Base-by-base conservation (phyloP, 768 basidiomycete species). In the Trichaptum fuscoviolaceum region DNA sequence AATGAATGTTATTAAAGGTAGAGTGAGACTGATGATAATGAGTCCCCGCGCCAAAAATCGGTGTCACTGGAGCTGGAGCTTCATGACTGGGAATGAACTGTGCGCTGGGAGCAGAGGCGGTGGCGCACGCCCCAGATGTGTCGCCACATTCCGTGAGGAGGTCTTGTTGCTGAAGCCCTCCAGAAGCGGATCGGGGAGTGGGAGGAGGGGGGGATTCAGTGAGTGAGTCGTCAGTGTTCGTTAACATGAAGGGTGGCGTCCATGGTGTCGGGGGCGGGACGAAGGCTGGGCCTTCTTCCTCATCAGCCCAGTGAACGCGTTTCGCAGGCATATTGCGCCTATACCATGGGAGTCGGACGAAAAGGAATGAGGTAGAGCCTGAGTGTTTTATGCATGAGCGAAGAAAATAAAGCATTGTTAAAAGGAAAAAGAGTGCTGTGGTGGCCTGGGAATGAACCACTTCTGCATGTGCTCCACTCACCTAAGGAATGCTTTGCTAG, bases 241-340 rank as follows among this genome's bases (percentile, higher is more conserved):
- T 61, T 61, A 52, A 12, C 42, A 52, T 52, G 42, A 34, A 18
- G 30, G 59, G 30, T 6, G 59, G 59, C 24, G 59, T 61, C 30
- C 59, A 34, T 17, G 59, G 59, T 15, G 59, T 25, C 3, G 59
- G 59, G 23, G 59, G 17, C 42, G 42, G 42, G 42, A 52, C 42
- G 20, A 52, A 52, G 42, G 42, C 42, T 9, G 24, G 30, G 25
- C 30, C 59, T 61, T 61, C 25, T 17, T 25, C 59, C 25, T 25
- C 59, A 61, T 61, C 59, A 25, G 59, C 59, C 59, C 59, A 61
- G 59, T 61, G 59, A 61, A 61, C 59, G 30, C 30, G 59, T 34
- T 61, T 61, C 25, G 24, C 59, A 23, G 59, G 59, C 59, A 61
- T 61, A 3, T 4, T 25, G 59, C 23, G 23, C 25, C 25, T 25